Base-by-base conservation (phyloP, 2,329 filamentous ascomycete species). In the Penicillium thymicola region DNA sequence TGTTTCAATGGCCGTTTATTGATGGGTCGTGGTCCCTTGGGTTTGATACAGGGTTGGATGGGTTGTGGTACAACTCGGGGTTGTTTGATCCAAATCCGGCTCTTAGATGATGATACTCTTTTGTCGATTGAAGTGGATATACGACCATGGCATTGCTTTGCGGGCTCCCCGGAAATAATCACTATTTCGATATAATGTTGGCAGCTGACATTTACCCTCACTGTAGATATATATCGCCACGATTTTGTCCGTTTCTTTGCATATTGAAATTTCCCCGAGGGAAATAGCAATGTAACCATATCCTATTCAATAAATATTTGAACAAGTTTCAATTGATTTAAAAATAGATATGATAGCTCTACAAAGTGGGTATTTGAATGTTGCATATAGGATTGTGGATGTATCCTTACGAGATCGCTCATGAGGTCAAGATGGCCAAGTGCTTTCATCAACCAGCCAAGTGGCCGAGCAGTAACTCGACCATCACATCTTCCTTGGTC, bases 1-100 rank as follows among this genome's bases (percentile, higher is more conserved):
- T 74, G 67, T 64, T 72, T 46, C 70, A 74, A 54, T 74, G 71
- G 71, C 71, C 71, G 0, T 74, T 74, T 36, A 68, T 74, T 28
- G 70, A 73, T 47, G 71, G 66, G 21, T 69, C 69, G 4, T 74
- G 71, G 71, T 70, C 71, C 8, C 59, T 64, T 18, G 71, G 71
- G 3, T 72, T 74, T 55, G 70, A 72, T 48, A 62, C 65, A 8
- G 69, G 68, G 2, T 62, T 69, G 38, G 67, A 73, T 45, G 61
- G 65, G n/a, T 57, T 65, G n/a, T 72, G 69, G 68, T 68, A 58
- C 41, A 57, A 66, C 38, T 66, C 56, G 10, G 61, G 61, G 5
- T 37, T 63, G 8, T 61, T 63, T 47, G 61, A 63, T 37, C 48
- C 51, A 5, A 59, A 59, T 41, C 40, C 54, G 5, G 13, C 48